A percentile compares a stretch with the other conserved stretches of the same genome.
phyloP scores from a whole-genome alignment of 2,329 filamentous ascomycete genomes.

The Berkeleyomyces basicola region DNA sequence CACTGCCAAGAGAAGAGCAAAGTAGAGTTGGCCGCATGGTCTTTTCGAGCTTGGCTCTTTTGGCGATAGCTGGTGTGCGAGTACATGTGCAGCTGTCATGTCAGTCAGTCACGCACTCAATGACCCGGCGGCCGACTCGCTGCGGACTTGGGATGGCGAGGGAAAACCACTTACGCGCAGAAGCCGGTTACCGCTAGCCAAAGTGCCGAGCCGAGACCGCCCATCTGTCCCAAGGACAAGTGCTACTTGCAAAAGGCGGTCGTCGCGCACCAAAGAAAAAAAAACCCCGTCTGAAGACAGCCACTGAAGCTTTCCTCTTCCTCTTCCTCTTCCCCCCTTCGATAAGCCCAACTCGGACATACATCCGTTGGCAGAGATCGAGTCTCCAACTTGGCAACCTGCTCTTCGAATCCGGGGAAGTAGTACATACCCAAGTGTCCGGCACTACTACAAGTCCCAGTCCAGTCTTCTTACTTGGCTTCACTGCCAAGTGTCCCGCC shows the following conservation, averaged over 20 bases:
- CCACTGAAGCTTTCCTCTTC: not conserved
- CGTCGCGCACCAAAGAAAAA: not conserved
- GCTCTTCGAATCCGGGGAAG: not conserved
- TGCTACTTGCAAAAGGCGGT: not conserved
- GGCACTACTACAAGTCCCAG: too few relatives aligned
- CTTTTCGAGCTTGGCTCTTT: not conserved
- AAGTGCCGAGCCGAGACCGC: not conserved
- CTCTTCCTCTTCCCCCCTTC: not conserved
- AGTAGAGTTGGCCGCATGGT: not conserved
- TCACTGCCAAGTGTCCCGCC: too few relatives aligned
- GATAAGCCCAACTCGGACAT: not conserved
- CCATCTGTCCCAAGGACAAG: too few relatives aligned
- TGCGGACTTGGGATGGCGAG: not conserved
- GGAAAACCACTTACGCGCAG: not conserved
- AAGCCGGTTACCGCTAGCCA: not conserved
- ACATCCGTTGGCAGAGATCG: not conserved
- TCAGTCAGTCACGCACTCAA: too few relatives aligned
- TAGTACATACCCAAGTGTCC: too few relatives aligned
- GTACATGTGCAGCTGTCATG: not conserved
- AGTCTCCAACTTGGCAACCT: not conserved
- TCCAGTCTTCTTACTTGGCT: too few relatives aligned
- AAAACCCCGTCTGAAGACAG: not conserved
- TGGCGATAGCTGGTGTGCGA: not conserved
- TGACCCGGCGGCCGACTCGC: not conserved
- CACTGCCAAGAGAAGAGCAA: not conserved